These are phyloP conservation scores for Schizochytrium sp. DNA, from an alignment of 108 stramenopile genomes.

Conservation along the genomic window DNA sequence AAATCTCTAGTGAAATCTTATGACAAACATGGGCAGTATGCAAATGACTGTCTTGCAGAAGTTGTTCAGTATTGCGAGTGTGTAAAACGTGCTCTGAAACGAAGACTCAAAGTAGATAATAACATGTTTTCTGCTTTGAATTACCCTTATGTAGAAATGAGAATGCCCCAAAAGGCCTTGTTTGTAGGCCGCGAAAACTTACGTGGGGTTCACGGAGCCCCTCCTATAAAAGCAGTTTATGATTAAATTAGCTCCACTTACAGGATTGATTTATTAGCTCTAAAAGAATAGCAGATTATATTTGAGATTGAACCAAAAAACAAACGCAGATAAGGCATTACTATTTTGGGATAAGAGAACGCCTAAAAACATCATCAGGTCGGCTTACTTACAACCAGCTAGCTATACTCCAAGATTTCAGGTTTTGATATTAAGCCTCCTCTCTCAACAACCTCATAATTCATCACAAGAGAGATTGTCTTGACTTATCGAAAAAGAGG, in stretches of 20 bases:
- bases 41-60: conserved; percentile 53
- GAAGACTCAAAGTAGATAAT: conserved; percentile 37
- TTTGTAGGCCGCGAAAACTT: conserved; percentile 32
- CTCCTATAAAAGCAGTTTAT: not conserved
- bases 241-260: not conserved
- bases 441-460: no score
- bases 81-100: conserved; percentile 45
- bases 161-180: conserved; percentile 2
- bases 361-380: no score
- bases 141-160: conserved; percentile 27
- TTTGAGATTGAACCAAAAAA: not conserved
- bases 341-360: no score
- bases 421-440: no score
- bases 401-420: no score
- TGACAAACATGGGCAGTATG: conserved; percentile 27
- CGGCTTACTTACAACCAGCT: no score
- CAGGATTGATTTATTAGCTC: not conserved
- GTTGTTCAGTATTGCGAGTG: conserved; percentile 49
- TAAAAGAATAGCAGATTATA: not conserved
- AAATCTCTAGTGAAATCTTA: conserved; percentile 17
- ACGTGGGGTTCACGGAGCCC: conserved; percentile 40
- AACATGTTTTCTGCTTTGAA: conserved; percentile 22
- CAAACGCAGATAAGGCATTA: no score
- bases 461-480: no score
- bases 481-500: no score